Evolutionary conservation across 345 rosid genomes (phyloP).

Genomic region (Brassica cretica): DNA sequence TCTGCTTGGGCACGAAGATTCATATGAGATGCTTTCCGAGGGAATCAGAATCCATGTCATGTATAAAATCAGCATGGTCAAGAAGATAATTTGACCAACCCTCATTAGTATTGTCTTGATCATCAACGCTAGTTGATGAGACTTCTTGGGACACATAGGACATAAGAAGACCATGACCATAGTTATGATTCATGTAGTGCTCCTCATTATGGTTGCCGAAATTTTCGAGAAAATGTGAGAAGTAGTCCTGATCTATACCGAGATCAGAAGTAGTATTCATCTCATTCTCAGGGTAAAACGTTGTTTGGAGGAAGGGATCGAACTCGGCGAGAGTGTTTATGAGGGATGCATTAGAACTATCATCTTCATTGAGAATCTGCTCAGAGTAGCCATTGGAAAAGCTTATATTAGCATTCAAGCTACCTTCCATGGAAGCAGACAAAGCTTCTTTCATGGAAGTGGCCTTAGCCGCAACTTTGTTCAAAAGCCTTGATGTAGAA

Average conservation of each 20-base stretch:
- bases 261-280: constrained; percentile 27
- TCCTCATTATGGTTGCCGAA: constrained; percentile 27
- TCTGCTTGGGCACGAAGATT: constrained; percentile 16
- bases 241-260: constrained; percentile 17
- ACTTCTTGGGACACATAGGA: constrained; percentile 38
- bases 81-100: constrained; percentile 39
- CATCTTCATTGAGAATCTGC: constrained; percentile 15
- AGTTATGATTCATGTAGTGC: constrained; percentile 7
- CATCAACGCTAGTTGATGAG: constrained; percentile 42
- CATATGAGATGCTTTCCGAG: constrained; percentile 18
- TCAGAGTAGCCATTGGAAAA: constrained; percentile 29
- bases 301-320: constrained; percentile 19
- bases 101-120: constrained; percentile 31
- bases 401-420: constrained; percentile 25
- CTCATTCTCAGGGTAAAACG: constrained; percentile 29
- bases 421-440: constrained; percentile 40
- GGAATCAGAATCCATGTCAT: constrained; percentile 33
- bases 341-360: constrained; percentile 15
- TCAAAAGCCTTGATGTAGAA: constrained; percentile 40
- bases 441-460: constrained; percentile 32
- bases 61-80: constrained; percentile 21
- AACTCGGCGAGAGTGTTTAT: constrained; percentile 5
- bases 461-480: constrained; percentile 40
- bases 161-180: constrained; percentile 24
- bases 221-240: constrained; percentile 32